Percentiles rank a stretch among this genome's conserved stretches.
phyloP scores from a whole-genome alignment of 106 monocot species.

The Acanthochlamys bracteata region DNA sequence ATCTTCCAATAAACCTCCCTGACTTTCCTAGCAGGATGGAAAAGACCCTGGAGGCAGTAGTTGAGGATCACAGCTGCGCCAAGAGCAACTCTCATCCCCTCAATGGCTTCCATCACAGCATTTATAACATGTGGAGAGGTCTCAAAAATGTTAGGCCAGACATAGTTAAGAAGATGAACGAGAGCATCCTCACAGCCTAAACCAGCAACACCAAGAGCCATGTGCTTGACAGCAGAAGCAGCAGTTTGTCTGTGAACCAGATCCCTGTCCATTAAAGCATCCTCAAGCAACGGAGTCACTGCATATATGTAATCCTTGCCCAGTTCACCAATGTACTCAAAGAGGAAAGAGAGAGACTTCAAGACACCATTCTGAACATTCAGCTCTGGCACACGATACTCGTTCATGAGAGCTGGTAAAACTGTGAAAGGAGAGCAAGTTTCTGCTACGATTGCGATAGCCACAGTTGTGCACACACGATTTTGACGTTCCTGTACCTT shows the following conservation, averaged over 20 bases:
- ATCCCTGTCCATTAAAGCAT: slow-evolving; percentile 97
- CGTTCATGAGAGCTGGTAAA: slow-evolving; percentile 94
- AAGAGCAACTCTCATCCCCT: slow-evolving; percentile 94
- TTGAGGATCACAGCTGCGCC: slow-evolving; percentile 82
- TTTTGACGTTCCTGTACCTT: slow-evolving; percentile 98
- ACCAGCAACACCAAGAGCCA: slow-evolving; percentile 96
- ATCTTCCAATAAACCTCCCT: slow-evolving; percentile 99
- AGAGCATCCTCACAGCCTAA: slow-evolving; percentile 96
- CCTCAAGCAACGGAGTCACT: slow-evolving; percentile 89
- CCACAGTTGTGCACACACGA: slow-evolving; percentile 95
- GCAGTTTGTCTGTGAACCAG: slow-evolving; percentile 96
- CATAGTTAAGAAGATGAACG: slow-evolving; percentile 86
- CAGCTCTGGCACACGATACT: slow-evolving; percentile 89
- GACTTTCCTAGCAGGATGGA: slow-evolving; percentile 96
- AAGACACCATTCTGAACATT: slow-evolving; percentile 95
- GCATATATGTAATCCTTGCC: slow-evolving; percentile 99
- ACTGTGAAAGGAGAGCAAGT: slow-evolving; percentile 98
- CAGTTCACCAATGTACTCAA: slow-evolving; percentile 99
- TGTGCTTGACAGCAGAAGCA: slow-evolving; percentile 97
- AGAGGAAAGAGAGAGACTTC: slow-evolving; percentile 95
- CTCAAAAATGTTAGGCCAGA: slow-evolving; percentile 98
- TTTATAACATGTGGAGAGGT: slow-evolving; percentile 96
- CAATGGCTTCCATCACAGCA: slow-evolving; percentile 98
- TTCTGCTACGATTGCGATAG: slow-evolving; percentile 95
- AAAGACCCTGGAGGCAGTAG: slow-evolving; percentile 95